Conservation (phyloP, 306 rosid genomes). For the Pyrus betulifolia region DNA sequence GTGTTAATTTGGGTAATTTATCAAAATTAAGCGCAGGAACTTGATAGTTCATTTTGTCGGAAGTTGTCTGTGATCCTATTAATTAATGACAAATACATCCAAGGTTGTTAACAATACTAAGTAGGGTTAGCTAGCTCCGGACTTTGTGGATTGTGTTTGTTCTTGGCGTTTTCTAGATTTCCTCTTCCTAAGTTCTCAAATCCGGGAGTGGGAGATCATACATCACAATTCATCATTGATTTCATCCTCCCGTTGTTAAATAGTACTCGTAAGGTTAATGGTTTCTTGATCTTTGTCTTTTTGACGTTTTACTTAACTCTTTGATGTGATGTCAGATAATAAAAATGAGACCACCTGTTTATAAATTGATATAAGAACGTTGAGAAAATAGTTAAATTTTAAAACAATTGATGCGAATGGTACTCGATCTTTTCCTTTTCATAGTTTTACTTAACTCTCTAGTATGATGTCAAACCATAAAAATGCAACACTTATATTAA, state of each 20-base stretch:
- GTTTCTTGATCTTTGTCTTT: too few relatives aligned
- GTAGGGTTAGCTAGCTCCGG: slow-evolving; percentile 2
- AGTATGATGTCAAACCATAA: background rate
- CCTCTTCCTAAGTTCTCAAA: background rate
- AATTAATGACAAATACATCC: background rate
- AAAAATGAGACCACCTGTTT: too few relatives aligned
- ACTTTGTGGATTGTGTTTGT: slow-evolving; percentile 26
- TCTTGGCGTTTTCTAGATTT: background rate
- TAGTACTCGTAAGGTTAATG: background rate
- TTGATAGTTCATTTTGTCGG: slow-evolving; percentile 7
- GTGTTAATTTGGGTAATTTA: background rate
- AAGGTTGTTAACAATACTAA: background rate
- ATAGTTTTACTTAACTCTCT: too few relatives aligned
- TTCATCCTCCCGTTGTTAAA: background rate
- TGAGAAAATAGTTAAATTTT: background rate
- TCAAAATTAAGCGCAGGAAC: background rate
- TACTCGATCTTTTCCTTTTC: background rate
- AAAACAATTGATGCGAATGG: background rate
- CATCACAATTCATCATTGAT: background rate
- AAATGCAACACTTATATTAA: background rate
- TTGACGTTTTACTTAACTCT: too few relatives aligned
- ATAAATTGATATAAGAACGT: background rate
- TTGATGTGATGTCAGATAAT: background rate
- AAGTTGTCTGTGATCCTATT: background rate
- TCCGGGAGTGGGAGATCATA: background rate